Base-by-base conservation (phyloP, 495 filamentous ascomycete genomes). In the Neurospora sp. region DNA sequence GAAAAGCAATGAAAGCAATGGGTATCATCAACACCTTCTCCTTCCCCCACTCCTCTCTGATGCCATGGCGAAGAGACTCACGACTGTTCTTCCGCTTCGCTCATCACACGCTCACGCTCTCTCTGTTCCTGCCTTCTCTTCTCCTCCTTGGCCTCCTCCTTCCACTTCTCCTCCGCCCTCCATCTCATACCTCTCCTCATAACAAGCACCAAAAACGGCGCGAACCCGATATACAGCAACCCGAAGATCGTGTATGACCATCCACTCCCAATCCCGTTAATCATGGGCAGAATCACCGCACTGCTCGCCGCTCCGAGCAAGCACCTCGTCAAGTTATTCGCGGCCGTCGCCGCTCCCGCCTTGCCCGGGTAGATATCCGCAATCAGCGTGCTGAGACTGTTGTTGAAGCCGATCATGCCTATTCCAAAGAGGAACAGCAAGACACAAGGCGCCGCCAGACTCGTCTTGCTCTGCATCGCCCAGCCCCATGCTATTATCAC, bases 211-310 rank as follows among this genome's bases (percentile, higher is more conserved):
- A 92, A 77, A 35, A 86, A 77, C 8, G 90, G 89, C 69, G 82
- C 84, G 16, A 85, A 85, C 0, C 80, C 76, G 1, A 89, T 68
- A 77, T 88, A 89, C 10, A 90, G 74, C 3, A 85, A 71, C 0
- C 85, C 88, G 69, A 92, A 80, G 41, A 94, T 86, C 0, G 90
- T 93, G 77, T 89, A 93, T 35, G 88, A 87, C 89, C 90, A 92
- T 0, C 91, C 90, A 12, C 84, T 78, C 0, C 91, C 92, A 82
- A 93, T 88, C 0, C 80, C 85, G 27, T 86, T 79, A 31, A 91
- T 83, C 88, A 93, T 91, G 2, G 89, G 89, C 70, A 88, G 83
- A 69, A 93, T 87, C 10, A 88, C 80, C 1, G 89, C 91, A 22
- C 89, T 90, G 0, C 87, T 87, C 0, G 83, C 91, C 1, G 91